Evolutionary conservation across 192 early-diverging fungal genomes (phyloP), one percentile per base, ranked within the genome.

Genomic region (Ambispora gerdemannii): DNA sequence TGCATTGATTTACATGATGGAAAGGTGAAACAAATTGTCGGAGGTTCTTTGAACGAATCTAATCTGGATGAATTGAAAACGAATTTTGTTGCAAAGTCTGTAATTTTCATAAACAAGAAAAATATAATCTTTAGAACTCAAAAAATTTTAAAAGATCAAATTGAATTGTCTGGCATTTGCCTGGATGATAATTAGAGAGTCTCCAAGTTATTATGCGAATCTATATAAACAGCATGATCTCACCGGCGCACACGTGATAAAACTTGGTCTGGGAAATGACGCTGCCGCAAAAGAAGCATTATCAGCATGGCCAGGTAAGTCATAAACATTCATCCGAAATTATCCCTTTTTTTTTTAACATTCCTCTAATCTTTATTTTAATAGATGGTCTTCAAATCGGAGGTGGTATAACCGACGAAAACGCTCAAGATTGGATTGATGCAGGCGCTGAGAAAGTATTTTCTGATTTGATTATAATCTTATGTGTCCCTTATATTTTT

Each of bases 11-110:
- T 99, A 53, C 97, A 99, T 82, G 74, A 87, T 36, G 97, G 97
- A 43, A 88, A 94, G 77, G 97, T 99, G 68, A 99, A 99, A 80
- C 97, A 99, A 77, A 98, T 99, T 62, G 95, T 99, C 52, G 97
- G 97, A 32, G 95, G 92, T 47, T 91, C 96, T 52, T 83, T 99
- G 20, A 83, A 76, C 71, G 91, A 93, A 72, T 63, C 78, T 35
- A 81, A 78, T 28, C 81, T 79, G 8, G 72, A 84, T 3, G 69
- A 65, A 25, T 83, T 96, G 24, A 80, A 83, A 47, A 97, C 95
- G 1, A 99, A 99, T 86, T 98, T 95, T 86, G 93, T 97, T 0
- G 93, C 95, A 1, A 80, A 76, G 85, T 90, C 84, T 47, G n/a
- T 27, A 63, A 27, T 15, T 58, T 70, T 19, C n/a, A 50, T 56